A percentile compares a stretch with the other conserved stretches of the same genome.
Conservation (phyloP, 441 rosid species). For the Gossypium davidsonii region DNA sequence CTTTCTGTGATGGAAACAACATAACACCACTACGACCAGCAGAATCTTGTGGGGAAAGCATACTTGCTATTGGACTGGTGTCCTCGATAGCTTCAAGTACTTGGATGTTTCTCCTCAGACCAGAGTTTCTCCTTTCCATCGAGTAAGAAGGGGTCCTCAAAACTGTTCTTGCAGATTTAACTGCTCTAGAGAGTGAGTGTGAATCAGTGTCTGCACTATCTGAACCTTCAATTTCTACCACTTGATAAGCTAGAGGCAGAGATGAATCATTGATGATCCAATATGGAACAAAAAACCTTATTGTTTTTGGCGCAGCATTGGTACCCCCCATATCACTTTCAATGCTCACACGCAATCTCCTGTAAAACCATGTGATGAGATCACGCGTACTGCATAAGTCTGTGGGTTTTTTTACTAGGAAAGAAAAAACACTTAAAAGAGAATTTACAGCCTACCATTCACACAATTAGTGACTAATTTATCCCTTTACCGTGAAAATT, state of each 20-base stretch:
- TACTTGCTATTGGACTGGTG: slow-evolving; percentile 83
- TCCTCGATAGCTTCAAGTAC: slow-evolving; percentile 88
- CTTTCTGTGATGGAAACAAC: slow-evolving; percentile 77
- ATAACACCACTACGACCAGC: slow-evolving; percentile 67
- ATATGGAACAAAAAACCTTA: slow-evolving; percentile 91
- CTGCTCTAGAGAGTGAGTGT: slow-evolving; percentile 54
- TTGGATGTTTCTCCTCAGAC: slow-evolving; percentile 57
- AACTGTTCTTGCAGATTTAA: slow-evolving; percentile 57
- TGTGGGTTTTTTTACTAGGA: not conserved
- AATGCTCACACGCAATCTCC: slow-evolving; percentile 91
- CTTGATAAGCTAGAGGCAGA: slow-evolving; percentile 70
- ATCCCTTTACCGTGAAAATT: not conserved
- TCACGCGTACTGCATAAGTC: not conserved
- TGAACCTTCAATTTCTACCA: slow-evolving; percentile 80
- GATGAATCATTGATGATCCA: slow-evolving; percentile 88
- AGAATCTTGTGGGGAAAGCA: slow-evolving; percentile 96
- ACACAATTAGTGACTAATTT: not conserved
- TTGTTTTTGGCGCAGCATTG: slow-evolving; percentile 70
- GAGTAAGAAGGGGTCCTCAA: slow-evolving; percentile 50
- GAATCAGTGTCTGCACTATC: slow-evolving; percentile 67
- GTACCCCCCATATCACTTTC: slow-evolving; percentile 95
- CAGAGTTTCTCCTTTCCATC: slow-evolving; percentile 46
- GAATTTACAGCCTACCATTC: not conserved
- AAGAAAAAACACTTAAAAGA: not conserved
- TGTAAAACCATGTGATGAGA: slow-evolving; percentile 29